Percentiles rank a stretch among this genome's conserved stretches.
Conservation (phyloP, 176 grass and related monocot species). For the Luzula sylvatica region DNA sequence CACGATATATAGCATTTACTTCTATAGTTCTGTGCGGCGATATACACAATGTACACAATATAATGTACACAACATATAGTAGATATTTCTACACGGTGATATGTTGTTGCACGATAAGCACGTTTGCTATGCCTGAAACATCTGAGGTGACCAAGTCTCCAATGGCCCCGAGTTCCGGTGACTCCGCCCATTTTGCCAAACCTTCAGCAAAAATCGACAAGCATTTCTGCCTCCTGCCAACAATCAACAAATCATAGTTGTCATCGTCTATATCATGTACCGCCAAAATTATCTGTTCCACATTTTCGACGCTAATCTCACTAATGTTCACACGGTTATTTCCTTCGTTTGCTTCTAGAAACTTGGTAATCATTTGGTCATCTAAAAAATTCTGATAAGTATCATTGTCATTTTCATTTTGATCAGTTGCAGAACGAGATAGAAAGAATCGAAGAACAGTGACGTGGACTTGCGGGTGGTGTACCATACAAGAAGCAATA, state of each 20-base stretch:
- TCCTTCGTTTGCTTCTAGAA: neutral
- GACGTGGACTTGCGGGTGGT: neutral
- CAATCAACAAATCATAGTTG: constrained; percentile 18
- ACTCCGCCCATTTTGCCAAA: neutral
- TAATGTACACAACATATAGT: too few species aligned
- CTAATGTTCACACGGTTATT: constrained; percentile 13
- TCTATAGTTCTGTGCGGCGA: too few species aligned
- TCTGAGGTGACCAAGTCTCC: constrained; percentile 7
- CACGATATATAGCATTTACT: too few species aligned
- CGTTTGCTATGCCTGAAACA: neutral
- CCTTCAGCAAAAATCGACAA: too few species aligned
- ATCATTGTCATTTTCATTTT: neutral
- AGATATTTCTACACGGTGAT: neutral
- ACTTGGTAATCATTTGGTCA: constrained; percentile 10
- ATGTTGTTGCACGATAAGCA: constrained; percentile 12
- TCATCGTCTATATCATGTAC: neutral
- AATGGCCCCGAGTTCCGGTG: neutral
- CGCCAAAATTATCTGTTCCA: constrained; percentile 3
- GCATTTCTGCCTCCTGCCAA: constrained; percentile 6
- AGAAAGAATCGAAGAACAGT: constrained; percentile 6
- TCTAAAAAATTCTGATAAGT: neutral
- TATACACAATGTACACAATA: too few species aligned
- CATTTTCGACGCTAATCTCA: constrained; percentile 1
- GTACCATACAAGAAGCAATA: constrained; percentile 7
- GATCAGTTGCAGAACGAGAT: neutral